Evolutionary conservation across 2,329 filamentous ascomycete genomes (phyloP), one percentile per base, ranked within the genome.

Genomic region (Diaporthe sp.): DNA sequence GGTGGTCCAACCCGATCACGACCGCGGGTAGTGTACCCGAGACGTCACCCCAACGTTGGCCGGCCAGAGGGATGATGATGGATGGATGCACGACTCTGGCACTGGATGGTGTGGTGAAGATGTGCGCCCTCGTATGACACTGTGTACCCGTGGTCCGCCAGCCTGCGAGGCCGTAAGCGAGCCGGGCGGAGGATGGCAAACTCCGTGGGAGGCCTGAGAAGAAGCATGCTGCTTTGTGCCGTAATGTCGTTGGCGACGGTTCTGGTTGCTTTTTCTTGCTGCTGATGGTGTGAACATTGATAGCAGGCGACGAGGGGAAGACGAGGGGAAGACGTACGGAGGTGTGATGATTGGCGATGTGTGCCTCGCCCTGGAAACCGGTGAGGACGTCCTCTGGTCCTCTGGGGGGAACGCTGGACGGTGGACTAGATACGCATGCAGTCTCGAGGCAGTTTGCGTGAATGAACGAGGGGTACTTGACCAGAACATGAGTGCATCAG

Each of bases 31-130:
- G 13, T 3, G 37, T 73, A 73, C n/a, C 70, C 70, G 46, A 3
- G 7, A 31, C 2, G 22, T 28, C 19, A n/a, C 6, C 58, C 65
- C 57, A 4, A 51, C 28, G 19, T 55, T 61, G 70, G 25, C 59
- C 15, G 59, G 59, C 37, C 15, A 25, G 15, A 19, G 2, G n/a
- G 59, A 37, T 25, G 34, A 37, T 25, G 34, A 65, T 7, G 42
- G 61, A 34, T 49, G 61, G 42, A 49, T 67, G 61, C 28, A 53
- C 46, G 34, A 53, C 13, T 53, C 46, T 53, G 65, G 37, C 31
- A 68, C n/a, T 42, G 34, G 49, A 55, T 69, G 65, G 65, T 55
- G 46, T 69, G 65, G 65, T 68, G 49, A 55, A 69, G 65, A 69
- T 42, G 49, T 34, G 42, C 49, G 34, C n/a, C 49, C 34, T 55